Conservation (phyloP, 2,329 filamentous ascomycete species). For the Fusarium succisae region DNA sequence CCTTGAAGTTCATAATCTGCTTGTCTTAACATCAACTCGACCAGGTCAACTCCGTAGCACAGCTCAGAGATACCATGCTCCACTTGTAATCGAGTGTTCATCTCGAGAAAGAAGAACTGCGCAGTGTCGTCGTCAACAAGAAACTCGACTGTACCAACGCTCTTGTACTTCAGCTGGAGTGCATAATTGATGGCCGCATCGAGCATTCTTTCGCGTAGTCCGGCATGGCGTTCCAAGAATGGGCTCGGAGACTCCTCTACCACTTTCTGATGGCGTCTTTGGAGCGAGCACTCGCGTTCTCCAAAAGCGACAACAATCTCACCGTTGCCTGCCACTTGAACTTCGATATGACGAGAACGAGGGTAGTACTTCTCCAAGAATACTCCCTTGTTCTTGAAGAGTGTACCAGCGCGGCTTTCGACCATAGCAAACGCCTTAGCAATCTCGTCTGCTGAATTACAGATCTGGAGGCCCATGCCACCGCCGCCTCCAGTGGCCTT, state of each 20-base stretch:
- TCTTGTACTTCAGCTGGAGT: conserved; percentile 6
- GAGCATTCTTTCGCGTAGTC: not conserved
- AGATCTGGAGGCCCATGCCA: not conserved
- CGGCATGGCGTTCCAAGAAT: not conserved
- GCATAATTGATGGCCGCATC: not conserved
- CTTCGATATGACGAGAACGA: not conserved
- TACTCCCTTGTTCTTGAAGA: not conserved
- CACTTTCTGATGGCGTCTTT: conserved; percentile 75
- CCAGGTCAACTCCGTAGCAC: conserved; percentile 77
- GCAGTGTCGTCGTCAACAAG: not conserved
- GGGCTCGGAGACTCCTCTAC: not conserved
- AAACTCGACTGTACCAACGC: conserved; percentile 41
- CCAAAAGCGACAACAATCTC: conserved; percentile 61
- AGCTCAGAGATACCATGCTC: conserved; percentile 83
- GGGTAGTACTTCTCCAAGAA: not conserved
- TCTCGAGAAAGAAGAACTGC: conserved; percentile 65
- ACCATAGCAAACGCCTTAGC: not conserved
- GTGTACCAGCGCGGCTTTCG: not conserved
- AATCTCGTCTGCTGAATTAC: not conserved
- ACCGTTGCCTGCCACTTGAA: not conserved
- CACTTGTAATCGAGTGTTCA: conserved; percentile 74
- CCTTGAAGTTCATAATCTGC: conserved; percentile 40
- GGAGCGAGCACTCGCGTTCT: conserved; percentile 74
- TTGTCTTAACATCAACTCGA: conserved; percentile 58
- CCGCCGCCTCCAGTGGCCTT: not conserved